phyloP scores from a whole-genome alignment of 2,329 filamentous ascomycete species.

The Aspergillus niger region DNA sequence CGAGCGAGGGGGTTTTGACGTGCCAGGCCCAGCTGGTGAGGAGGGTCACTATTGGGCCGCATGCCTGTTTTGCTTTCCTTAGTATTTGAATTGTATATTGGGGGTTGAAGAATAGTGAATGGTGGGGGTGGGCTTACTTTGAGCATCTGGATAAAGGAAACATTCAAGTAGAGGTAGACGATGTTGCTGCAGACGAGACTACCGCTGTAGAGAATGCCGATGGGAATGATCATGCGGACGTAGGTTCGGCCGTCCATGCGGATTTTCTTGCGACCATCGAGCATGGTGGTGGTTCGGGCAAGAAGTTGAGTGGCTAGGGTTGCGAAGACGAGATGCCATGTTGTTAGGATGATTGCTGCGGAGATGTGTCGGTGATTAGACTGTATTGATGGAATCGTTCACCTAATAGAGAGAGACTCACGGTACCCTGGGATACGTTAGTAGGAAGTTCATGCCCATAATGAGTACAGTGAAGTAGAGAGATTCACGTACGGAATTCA shows the following conservation, averaged over 20 bases:
- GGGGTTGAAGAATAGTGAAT: not conserved
- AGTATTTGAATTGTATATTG: not conserved
- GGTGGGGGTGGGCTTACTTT: constrained; percentile 61
- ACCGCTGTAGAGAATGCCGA: constrained; percentile 90
- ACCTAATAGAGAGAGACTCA: constrained; percentile 6
- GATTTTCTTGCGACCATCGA: constrained; percentile 87
- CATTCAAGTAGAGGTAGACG: constrained; percentile 89
- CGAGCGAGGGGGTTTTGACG: constrained; percentile 74
- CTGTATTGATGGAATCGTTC: not conserved
- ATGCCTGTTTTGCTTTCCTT: constrained; percentile 64
- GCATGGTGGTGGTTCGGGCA: constrained; percentile 78
- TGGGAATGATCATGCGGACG: constrained; percentile 85
- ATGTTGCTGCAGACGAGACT: constrained; percentile 94
- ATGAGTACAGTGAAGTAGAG: not conserved
- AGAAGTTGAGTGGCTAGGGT: constrained; percentile 89
- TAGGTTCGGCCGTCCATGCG: constrained; percentile 93
- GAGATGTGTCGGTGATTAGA: not conserved
- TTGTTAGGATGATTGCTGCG: constrained; percentile 68
- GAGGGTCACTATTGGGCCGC: constrained; percentile 89
- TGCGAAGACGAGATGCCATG: constrained; percentile 89
- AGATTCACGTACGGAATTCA: constrained; percentile 67
- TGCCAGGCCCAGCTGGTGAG: constrained; percentile 82
- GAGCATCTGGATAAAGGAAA: constrained; percentile 98
- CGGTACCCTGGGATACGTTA: constrained; percentile 18
- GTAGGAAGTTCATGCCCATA: not conserved